phyloP scores from a whole-genome alignment of 2,329 filamentous ascomycete species.

The Ambrosiella cleistominuta region DNA sequence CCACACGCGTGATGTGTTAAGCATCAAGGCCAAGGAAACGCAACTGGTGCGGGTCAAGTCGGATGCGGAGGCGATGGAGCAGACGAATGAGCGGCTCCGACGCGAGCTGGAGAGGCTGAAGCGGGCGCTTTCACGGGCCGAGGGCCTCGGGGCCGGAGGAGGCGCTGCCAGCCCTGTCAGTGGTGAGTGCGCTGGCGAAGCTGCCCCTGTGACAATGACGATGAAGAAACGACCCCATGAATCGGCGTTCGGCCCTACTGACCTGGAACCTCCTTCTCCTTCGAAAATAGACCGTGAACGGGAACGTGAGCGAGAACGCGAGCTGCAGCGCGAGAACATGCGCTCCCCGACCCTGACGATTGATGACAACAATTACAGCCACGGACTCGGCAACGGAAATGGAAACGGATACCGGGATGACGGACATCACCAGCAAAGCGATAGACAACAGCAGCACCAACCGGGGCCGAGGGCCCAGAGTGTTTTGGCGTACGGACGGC shows the following conservation, averaged over 20 bases:
- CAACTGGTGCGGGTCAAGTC: slow-evolving; percentile 82
- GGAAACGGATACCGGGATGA: slow-evolving; percentile 39
- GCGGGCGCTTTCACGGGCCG: slow-evolving; percentile 54
- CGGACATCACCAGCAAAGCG: slow-evolving; percentile 16
- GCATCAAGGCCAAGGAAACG: slow-evolving; percentile 96
- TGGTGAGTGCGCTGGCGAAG: slow-evolving; percentile 14
- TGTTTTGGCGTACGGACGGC: slow-evolving; percentile 6
- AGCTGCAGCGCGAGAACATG: slow-evolving; percentile 15
- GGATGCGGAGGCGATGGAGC: slow-evolving; percentile 76
- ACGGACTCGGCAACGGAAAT: background rate
- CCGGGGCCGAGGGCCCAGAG: slow-evolving; percentile 22
- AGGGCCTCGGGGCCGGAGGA: slow-evolving; percentile 27
- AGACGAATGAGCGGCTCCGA: slow-evolving; percentile 64
- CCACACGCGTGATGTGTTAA: slow-evolving; percentile 84
- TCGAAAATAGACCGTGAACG: slow-evolving; percentile 14
- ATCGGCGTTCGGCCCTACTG: slow-evolving; percentile 13
- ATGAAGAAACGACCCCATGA: slow-evolving; percentile 15
- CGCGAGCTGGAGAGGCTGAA: slow-evolving; percentile 88
- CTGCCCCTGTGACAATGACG: background rate
- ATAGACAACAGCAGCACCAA: background rate
- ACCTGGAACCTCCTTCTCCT: slow-evolving; percentile 13
- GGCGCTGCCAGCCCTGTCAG: slow-evolving; percentile 15
- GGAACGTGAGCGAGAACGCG: slow-evolving; percentile 3
- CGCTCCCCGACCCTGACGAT: slow-evolving; percentile 26
- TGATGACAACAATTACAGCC: background rate